Evolutionary conservation across 805 yeast species (phyloP), one percentile per base, ranked within the genome.

Genomic region (Wickerhamiella hasegawae): DNA sequence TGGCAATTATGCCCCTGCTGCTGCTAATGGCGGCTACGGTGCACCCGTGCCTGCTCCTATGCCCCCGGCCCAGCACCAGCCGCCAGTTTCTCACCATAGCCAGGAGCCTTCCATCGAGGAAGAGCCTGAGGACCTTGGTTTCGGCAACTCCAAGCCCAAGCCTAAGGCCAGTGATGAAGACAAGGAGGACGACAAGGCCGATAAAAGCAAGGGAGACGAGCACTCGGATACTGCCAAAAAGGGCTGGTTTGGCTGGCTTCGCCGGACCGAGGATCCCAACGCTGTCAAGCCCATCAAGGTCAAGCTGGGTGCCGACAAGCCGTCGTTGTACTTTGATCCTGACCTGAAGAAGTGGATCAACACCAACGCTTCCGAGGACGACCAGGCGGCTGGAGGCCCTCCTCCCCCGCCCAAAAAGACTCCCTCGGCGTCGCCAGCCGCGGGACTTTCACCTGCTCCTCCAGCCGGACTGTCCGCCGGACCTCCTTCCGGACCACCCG

Each of bases 311-410:
- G 81, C 78, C 38, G 68, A 73, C 40, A 77, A 66, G 50, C n/a
- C n/a, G n/a, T 62, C 69, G 14, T 77, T 90, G 51, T 68, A 71
- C 48, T 90, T 73, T 53, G 94, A 85, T 58, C 87, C 81, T 47
- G 72, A 78, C 40, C 66, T 78, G 50, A 75, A 77, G 52, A 69
- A 94, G 48, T 90, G 96, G 95, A 71, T 90, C 35, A 76, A 82
- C 70, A 3, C 69, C 75, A 18, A 63, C 68, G 33, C 90, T 71
- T 44, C 40, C 32, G 54, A 51, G 17, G 45, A 41, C 17, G 65
- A 34, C 62, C 31, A 60, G 32, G 57, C 63, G 4, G 55, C 70
- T 1, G 66, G 71, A 3, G 73, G 76, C 2, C 76, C 87, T 3
- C 87, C 94, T 4, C 90, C 92, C 3, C 71, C 76, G 1, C 74